These are phyloP conservation scores for Raddia guianensis DNA, from an alignment of 176 grass and related monocot genomes.

Conservation along the genomic window DNA sequence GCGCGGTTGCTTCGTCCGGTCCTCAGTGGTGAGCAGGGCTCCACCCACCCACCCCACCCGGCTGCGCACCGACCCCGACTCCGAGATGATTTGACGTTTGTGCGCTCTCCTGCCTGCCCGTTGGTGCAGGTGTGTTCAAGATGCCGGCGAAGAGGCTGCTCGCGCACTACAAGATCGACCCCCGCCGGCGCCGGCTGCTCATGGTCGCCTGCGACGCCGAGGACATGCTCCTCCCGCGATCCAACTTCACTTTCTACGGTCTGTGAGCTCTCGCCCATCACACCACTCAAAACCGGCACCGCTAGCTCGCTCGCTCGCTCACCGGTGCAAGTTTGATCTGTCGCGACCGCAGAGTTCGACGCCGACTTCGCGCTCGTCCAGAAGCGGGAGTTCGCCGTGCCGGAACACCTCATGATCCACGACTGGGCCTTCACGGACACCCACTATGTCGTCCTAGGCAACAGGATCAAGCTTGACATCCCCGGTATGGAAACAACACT, in stretches of 20 bases:
- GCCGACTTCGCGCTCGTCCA: conserved; percentile 56
- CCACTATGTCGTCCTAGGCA: conserved; percentile 80
- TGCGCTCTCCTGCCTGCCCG: background rate
- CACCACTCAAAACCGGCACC: background rate
- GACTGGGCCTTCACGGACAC: conserved; percentile 90
- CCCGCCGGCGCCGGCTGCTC: conserved; percentile 54
- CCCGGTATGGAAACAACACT: conserved; percentile 49
- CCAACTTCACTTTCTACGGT: conserved; percentile 95
- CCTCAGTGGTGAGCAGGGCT: conserved; percentile 42
- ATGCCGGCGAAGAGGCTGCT: conserved; percentile 85
- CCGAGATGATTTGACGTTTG: conserved; percentile 36
- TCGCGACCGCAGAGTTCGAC: conserved; percentile 64
- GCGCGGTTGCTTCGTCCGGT: conserved; percentile 64
- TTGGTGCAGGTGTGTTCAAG: conserved; percentile 59
- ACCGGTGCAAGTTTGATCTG: background rate
- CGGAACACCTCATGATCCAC: conserved; percentile 94
- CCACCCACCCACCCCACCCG: background rate
- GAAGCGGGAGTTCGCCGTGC: conserved; percentile 79
- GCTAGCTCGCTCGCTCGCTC: background rate
- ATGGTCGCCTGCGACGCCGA: conserved; percentile 90
- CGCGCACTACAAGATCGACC: conserved; percentile 93
- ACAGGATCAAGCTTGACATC: conserved; percentile 85
- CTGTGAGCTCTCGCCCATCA: background rate
- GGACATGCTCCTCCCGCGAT: conserved; percentile 90
- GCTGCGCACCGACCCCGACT: background rate